phyloP scores from a whole-genome alignment of 768 basidiomycete genomes.

The Boletus rubescentipes region DNA sequence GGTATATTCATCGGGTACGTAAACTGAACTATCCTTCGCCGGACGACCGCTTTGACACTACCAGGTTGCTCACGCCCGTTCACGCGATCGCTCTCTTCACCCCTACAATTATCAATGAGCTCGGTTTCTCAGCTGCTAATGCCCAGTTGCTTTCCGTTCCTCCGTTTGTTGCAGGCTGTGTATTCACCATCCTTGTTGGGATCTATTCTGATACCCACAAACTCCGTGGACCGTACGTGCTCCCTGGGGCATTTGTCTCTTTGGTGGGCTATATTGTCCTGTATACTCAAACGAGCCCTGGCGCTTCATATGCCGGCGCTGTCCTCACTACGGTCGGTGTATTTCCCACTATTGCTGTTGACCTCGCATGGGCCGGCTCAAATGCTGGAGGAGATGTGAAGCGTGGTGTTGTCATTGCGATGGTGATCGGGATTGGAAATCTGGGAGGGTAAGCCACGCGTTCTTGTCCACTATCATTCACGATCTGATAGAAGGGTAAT shows the following conservation, averaged over 20 bases:
- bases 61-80: constrained; percentile 37
- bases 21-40: background rate
- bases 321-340: constrained; percentile 53
- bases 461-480: constrained; percentile 10
- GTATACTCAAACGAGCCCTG: constrained; percentile 32
- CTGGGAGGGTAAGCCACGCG: constrained; percentile 44
- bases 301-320: constrained; percentile 43
- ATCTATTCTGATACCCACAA: constrained; percentile 41
- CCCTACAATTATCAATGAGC: constrained; percentile 49
- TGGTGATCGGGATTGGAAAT: constrained; percentile 56
- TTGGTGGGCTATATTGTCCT: constrained; percentile 53
- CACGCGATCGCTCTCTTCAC: constrained; percentile 52
- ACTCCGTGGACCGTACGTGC: constrained; percentile 50
- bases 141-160: constrained; percentile 53
- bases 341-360: constrained; percentile 48
- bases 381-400: constrained; percentile 57
- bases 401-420: constrained; percentile 50
- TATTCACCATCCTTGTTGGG: constrained; percentile 43
- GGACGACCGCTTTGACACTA: background rate
- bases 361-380: constrained; percentile 54
- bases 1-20: constrained; percentile 43
- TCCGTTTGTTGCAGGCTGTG: constrained; percentile 47
- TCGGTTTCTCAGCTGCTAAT: constrained; percentile 50
- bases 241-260: constrained; percentile 41
- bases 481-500: background rate